These are phyloP conservation scores for Geotrichum reessii DNA, from an alignment of 1,139 yeast genomes.

Conservation along the genomic window DNA sequence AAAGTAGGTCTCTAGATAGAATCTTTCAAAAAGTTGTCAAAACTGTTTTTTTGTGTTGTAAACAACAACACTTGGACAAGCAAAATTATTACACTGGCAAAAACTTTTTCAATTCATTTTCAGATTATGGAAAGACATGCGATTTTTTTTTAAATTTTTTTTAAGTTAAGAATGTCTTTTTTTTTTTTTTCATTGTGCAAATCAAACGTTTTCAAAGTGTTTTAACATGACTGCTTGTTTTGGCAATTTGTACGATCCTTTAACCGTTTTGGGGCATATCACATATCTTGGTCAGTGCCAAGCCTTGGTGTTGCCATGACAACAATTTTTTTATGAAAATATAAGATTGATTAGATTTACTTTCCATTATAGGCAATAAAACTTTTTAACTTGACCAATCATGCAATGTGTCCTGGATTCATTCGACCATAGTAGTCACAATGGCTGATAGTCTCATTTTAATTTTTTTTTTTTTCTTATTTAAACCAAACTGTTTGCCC, in stretches of 20 bases:
- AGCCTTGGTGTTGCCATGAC: not conserved
- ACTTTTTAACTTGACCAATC: not conserved
- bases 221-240: not conserved
- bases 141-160: too few relatives aligned
- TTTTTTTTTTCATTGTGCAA: not conserved
- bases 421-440: not conserved
- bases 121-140: too few relatives aligned
- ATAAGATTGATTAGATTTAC: slow-evolving; percentile 5
- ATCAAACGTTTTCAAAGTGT: not conserved
- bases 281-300: not conserved
- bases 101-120: too few relatives aligned
- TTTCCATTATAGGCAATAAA: not conserved
- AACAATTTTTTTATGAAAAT: not conserved
- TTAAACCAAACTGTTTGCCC: not conserved
- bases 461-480: not conserved
- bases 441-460: not conserved
- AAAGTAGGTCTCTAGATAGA: too few relatives aligned
- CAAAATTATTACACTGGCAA: too few relatives aligned
- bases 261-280: not conserved
- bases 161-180: too few relatives aligned
- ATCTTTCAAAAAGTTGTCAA: too few relatives aligned
- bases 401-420: not conserved
- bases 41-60: too few relatives aligned
- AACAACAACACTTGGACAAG: too few relatives aligned
- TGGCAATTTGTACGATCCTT: not conserved